Conservation (phyloP, 768 basidiomycete species). For the Pholiota conissans region DNA sequence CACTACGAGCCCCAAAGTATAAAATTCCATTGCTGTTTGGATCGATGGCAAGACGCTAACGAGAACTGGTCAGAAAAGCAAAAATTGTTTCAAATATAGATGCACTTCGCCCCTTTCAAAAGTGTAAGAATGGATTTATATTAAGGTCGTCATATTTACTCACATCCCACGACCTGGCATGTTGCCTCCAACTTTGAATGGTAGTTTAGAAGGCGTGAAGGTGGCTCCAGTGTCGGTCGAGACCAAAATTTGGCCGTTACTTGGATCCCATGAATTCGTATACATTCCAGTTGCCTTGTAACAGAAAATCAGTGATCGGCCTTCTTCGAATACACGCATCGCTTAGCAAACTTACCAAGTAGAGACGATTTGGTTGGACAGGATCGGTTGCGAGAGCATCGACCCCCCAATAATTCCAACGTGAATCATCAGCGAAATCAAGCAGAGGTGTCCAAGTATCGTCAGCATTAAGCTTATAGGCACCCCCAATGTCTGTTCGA, state of each 20-base stretch:
- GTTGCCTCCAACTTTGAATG: slow-evolving; percentile 71
- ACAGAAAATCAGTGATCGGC: not conserved
- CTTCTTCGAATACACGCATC: not conserved
- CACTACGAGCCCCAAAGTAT: slow-evolving; percentile 64
- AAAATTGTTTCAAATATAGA: not conserved
- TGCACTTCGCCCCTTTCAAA: slow-evolving; percentile 47
- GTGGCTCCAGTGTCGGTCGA: slow-evolving; percentile 60
- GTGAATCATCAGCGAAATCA: slow-evolving; percentile 47
- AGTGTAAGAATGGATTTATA: not conserved
- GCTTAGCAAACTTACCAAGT: slow-evolving; percentile 35
- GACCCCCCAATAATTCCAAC: slow-evolving; percentile 63
- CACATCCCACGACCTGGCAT: slow-evolving; percentile 70
- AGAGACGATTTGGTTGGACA: slow-evolving; percentile 52
- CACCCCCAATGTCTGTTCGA: slow-evolving; percentile 70
- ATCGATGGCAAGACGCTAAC: slow-evolving; percentile 59
- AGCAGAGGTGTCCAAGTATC: slow-evolving; percentile 63
- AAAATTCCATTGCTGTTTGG: slow-evolving; percentile 62
- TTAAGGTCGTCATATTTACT: slow-evolving; percentile 15
- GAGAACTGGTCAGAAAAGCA: not conserved
- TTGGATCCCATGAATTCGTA: slow-evolving; percentile 62
- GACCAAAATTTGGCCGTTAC: slow-evolving; percentile 61
- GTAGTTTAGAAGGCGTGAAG: slow-evolving; percentile 48
- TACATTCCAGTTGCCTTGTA: slow-evolving; percentile 58
- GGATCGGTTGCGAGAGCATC: slow-evolving; percentile 67
- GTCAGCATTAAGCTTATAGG: slow-evolving; percentile 60